These are phyloP conservation scores for Alternaria atra DNA, from an alignment of 2,329 filamentous ascomycete genomes.

Conservation along the genomic window DNA sequence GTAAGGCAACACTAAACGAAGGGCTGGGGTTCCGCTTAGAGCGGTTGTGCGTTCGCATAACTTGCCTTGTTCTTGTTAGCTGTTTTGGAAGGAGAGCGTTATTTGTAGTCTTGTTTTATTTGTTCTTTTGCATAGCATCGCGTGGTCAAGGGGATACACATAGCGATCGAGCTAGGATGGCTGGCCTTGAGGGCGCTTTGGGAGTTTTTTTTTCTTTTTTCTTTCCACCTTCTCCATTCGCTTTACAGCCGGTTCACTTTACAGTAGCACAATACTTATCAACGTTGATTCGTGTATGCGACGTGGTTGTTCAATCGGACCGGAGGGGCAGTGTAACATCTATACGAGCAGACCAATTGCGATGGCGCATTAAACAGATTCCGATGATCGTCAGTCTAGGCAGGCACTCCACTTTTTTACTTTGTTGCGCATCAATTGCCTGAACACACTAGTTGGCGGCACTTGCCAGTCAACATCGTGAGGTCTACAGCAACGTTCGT, in stretches of 20 bases:
- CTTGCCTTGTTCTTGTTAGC: not conserved
- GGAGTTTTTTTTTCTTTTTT: not conserved
- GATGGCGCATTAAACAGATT: not conserved
- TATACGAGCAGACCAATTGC: conserved; percentile 5
- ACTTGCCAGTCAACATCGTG: not conserved
- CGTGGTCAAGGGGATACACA: not conserved
- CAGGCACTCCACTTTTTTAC: not conserved
- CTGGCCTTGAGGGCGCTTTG: conserved; percentile 4
- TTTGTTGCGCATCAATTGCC: not conserved
- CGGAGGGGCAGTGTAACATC: not conserved
- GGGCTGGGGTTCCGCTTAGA: not conserved
- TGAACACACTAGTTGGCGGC: not conserved
- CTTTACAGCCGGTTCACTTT: not conserved
- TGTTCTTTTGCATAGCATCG: conserved; percentile 3
- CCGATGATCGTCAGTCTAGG: not conserved
- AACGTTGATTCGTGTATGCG: not conserved
- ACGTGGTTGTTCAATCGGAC: not conserved
- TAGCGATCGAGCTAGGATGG: not conserved
- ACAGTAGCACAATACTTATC: not conserved
- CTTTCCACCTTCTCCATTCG: not conserved
- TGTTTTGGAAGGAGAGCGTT: not conserved
- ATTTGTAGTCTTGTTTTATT: not conserved
- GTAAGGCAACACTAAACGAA: not conserved
- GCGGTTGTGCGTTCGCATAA: not conserved
- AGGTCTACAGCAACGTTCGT: not conserved